These are phyloP conservation scores for Porcisia hertigi DNA, from an alignment of 208 protist species.

Conservation along the genomic window DNA sequence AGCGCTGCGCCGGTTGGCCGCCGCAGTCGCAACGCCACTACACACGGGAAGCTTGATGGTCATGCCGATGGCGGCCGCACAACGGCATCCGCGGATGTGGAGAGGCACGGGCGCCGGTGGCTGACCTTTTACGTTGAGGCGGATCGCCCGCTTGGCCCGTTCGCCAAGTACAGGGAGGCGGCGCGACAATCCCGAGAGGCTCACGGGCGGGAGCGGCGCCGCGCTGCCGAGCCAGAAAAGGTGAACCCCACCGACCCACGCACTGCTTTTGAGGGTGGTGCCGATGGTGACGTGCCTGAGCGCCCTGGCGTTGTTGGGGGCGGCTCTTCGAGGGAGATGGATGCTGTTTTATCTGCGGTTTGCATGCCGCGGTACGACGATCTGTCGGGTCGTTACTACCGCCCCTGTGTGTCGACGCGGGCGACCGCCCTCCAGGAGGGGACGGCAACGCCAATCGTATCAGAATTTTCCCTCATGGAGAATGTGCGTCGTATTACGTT, in stretches of 20 bases:
- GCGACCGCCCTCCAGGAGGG: not conserved
- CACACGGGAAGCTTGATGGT: not conserved
- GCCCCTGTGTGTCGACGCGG: constrained; percentile 29
- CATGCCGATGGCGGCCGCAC: not conserved
- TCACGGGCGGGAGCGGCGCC: not conserved
- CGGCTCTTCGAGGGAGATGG: not conserved
- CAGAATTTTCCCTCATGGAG: constrained; percentile 51
- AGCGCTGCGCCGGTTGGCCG: not conserved
- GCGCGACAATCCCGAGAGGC: constrained; percentile 7
- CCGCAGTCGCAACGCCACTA: not conserved
- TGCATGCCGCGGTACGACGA: constrained; percentile 44
- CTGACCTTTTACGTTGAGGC: constrained; percentile 29
- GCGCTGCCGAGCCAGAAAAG: not conserved
- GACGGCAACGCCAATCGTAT: constrained; percentile 6
- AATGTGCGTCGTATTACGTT: constrained; percentile 45
- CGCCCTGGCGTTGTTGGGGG: not conserved
- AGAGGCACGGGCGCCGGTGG: constrained; percentile 12
- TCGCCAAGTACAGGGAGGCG: constrained; percentile 22
- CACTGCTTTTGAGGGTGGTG: not conserved
- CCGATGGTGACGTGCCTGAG: not conserved
- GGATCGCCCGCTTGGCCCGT: constrained; percentile 18
- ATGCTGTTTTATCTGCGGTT: constrained; percentile 25
- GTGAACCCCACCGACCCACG: no score
- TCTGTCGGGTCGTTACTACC: constrained; percentile 44
- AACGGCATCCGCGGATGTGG: not conserved